Evolutionary conservation across 176 grass and related monocot species (phyloP), one percentile per base, ranked within the genome.

Genomic region (Thinopyrum elongatum): DNA sequence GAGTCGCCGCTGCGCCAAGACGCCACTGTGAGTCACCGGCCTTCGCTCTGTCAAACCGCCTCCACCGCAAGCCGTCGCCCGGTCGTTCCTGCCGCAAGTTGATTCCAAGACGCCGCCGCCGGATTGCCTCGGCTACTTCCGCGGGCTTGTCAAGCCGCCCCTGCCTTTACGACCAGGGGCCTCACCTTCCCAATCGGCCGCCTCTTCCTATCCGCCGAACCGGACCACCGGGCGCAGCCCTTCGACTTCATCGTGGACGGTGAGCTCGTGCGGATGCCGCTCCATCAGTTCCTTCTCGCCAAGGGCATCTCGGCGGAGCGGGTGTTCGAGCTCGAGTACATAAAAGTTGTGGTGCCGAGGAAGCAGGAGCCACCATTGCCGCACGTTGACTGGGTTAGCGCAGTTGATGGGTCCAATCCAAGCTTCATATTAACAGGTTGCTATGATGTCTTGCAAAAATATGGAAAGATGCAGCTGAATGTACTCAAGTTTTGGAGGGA

Each of bases 381-480:
- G 2, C 97, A 99, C 42, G 97, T 96, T 85, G 94, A 99, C 77
- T 99, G 97, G 97, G 92, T 99, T 67, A 94, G 94, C 58, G 87
- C 97, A 0, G 92, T 96, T 21, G 97, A 99, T 83, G 94, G 97
- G 67, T 99, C 90, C 1, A 89, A 96, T 86, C 65, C 83, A 66
- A 91, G 97, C 81, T 93, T 90, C 65, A 80, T 99, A 91, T 86
- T 99, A 70, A 93, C 97, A 60, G 97, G 97, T 58, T 94, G 88
- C 80, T 96, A 94, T 26, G 97, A 99, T 83, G 88, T 78, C 60
- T 91, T 87, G 5, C 27, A 76, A 99, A 92, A 88, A 60, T 99
- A 81, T 99, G 97, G 97, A 94, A 89, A 91, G 85, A 86, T 70
- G 80, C 38, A 69, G 41, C 88, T 64, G 72, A 85, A 76, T 99